A percentile compares a stretch with the other conserved stretches of the same genome.
Conservation (phyloP, 2,329 filamentous ascomycete genomes). For the Alternaria triticimaculans region DNA sequence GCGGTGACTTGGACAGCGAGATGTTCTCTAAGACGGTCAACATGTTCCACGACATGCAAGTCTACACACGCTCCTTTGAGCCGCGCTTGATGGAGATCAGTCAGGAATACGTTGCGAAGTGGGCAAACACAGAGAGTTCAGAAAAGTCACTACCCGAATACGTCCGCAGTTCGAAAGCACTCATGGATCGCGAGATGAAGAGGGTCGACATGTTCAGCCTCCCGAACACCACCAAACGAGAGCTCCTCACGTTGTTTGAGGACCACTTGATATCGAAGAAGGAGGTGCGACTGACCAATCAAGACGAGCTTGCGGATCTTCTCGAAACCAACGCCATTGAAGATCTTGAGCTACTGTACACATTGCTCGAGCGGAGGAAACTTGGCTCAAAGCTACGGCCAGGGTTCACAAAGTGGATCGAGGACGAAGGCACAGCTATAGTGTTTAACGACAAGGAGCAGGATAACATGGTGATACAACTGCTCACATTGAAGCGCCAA, state of each 20-base stretch:
- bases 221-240: constrained; percentile 80
- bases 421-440: constrained; percentile 74
- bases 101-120: constrained; percentile 70
- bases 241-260: constrained; percentile 76
- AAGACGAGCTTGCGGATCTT: constrained; percentile 72
- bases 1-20: constrained; percentile 63
- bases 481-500: constrained; percentile 80
- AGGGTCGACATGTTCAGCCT: constrained; percentile 83
- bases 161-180: constrained; percentile 69
- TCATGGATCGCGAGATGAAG: constrained; percentile 75
- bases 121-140: constrained; percentile 70
- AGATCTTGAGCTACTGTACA: constrained; percentile 78
- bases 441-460: constrained; percentile 80
- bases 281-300: constrained; percentile 63
- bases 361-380: constrained; percentile 73
- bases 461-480: constrained; percentile 83
- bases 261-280: constrained; percentile 73
- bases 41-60: constrained; percentile 83
- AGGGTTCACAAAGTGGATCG: constrained; percentile 82
- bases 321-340: constrained; percentile 72
- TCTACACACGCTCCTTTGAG: constrained; percentile 83
- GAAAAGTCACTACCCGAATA: constrained; percentile 74
- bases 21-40: constrained; percentile 75
- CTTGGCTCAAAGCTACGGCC: constrained; percentile 73
- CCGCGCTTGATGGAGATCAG: constrained; percentile 73